These are phyloP conservation scores for Amphirosellinia nigrospora DNA, from an alignment of 495 filamentous ascomycete species.

Conservation along the genomic window DNA sequence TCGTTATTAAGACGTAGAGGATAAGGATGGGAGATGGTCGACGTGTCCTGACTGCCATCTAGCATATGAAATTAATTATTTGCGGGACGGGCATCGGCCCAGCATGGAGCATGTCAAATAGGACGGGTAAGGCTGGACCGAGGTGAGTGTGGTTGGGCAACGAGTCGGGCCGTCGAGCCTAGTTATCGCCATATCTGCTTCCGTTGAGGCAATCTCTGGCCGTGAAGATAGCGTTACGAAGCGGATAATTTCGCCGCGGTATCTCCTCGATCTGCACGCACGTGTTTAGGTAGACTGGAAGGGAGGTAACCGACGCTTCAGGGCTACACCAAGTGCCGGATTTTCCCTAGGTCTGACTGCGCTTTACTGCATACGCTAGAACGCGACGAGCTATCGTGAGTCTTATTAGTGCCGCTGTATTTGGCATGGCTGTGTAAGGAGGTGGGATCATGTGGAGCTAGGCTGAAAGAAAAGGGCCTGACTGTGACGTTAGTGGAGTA, in stretches of 20 bases:
- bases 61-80: not conserved
- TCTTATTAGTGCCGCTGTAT: not conserved
- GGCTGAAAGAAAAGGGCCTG: not conserved
- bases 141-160: not conserved
- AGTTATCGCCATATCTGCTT: slow-evolving; percentile 1
- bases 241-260: slow-evolving; percentile 16
- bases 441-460: slow-evolving; percentile 14
- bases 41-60: no score
- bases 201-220: not conserved
- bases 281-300: not conserved
- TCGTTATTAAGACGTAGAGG: not conserved
- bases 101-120: not conserved
- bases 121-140: slow-evolving; percentile 16
- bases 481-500: slow-evolving; percentile 10
- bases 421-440: slow-evolving; percentile 7
- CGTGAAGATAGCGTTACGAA: not conserved
- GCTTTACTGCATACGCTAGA: not conserved
- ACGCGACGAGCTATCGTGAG: slow-evolving; percentile 15
- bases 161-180: slow-evolving; percentile 21
- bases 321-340: not conserved
- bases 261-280: not conserved
- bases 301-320: not conserved
- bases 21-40: not conserved
- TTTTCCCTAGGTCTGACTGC: not conserved
- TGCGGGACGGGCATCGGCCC: not conserved